A percentile compares a stretch with the other conserved stretches of the same genome.
phyloP scores from a whole-genome alignment of 805 yeast species.

The Myxozyma vanderwaltii region DNA sequence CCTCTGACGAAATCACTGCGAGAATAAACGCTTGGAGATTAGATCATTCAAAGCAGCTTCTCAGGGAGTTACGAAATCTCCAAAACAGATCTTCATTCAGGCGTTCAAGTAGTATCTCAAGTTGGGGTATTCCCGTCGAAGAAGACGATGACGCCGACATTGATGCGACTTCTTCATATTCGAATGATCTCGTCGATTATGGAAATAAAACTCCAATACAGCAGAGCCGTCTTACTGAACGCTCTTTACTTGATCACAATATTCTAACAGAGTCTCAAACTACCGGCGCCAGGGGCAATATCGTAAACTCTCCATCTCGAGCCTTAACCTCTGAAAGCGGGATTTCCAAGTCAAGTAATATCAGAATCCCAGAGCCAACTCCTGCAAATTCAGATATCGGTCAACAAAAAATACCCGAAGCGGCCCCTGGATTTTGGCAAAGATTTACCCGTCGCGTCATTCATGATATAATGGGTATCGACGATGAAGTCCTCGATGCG shows the following conservation, averaged over 20 bases:
- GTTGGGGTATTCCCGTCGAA: constrained; percentile 24
- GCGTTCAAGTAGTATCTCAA: constrained; percentile 13
- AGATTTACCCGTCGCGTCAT: constrained; percentile 36
- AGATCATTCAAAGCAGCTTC: constrained; percentile 43
- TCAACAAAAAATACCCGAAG: not conserved
- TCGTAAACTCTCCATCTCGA: too few relatives aligned
- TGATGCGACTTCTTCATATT: not conserved
- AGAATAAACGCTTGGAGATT: constrained; percentile 48
- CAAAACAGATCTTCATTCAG: constrained; percentile 23
- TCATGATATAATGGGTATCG: constrained; percentile 41
- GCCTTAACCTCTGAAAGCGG: too few relatives aligned
- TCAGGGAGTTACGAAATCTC: constrained; percentile 38
- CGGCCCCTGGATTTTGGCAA: constrained; percentile 20
- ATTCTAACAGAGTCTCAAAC: not conserved
- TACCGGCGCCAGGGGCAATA: too few relatives aligned
- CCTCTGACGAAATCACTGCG: constrained; percentile 40
- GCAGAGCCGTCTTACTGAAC: constrained; percentile 1
- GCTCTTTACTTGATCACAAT: not conserved
- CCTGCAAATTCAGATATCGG: not conserved
- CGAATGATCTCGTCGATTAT: not conserved
- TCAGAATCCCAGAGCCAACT: not conserved
- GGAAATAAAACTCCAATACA: not conserved
- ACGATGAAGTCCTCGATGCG: constrained; percentile 44
- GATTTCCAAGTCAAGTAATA: too few relatives aligned
- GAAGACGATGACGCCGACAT: constrained; percentile 17